These are phyloP conservation scores for Polyporus tsugae DNA, from an alignment of 1,284 basidiomycete genomes.

Conservation along the genomic window DNA sequence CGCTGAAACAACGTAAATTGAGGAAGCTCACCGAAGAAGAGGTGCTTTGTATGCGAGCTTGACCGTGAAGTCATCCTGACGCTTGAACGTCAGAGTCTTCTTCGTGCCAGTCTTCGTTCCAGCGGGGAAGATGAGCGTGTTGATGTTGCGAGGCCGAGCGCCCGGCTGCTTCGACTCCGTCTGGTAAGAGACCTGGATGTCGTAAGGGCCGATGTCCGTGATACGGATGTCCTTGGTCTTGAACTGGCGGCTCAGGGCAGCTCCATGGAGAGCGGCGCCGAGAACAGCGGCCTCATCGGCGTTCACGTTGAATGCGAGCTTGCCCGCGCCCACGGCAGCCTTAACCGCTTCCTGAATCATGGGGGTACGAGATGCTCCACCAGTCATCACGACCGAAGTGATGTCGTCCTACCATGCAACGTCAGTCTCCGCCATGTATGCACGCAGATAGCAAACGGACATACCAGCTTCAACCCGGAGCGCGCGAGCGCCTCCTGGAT, in stretches of 20 bases:
- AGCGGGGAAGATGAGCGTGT: slow-evolving; percentile 76
- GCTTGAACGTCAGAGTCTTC: slow-evolving; percentile 86
- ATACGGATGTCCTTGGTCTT: slow-evolving; percentile 95
- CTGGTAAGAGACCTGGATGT: slow-evolving; percentile 81
- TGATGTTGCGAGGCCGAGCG: slow-evolving; percentile 71
- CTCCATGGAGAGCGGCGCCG: slow-evolving; percentile 94
- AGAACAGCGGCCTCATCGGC: slow-evolving; percentile 97
- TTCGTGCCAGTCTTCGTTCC: slow-evolving; percentile 80
- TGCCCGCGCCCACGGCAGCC: slow-evolving; percentile 79
- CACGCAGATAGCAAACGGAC: slow-evolving; percentile 4
- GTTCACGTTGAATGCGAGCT: slow-evolving; percentile 94
- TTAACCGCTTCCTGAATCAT: slow-evolving; percentile 89
- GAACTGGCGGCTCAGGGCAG: slow-evolving; percentile 89
- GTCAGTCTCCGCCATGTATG: not conserved
- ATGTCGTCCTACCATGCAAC: slow-evolving; percentile 64
- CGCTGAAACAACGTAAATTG: not conserved
- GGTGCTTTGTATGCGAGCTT: slow-evolving; percentile 74
- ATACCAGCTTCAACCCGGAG: slow-evolving; percentile 74
- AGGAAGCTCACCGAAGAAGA: slow-evolving; percentile 59
- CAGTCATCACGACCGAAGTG: slow-evolving; percentile 90
- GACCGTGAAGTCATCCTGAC: slow-evolving; percentile 81
- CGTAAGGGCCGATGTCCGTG: slow-evolving; percentile 75
- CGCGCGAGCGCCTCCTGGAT: slow-evolving; percentile 79
- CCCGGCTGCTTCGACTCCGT: slow-evolving; percentile 61
- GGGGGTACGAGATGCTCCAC: slow-evolving; percentile 90